Evolutionary conservation across 192 early-diverging fungal genomes (phyloP).

Genomic region (Coemansia sp.): DNA sequence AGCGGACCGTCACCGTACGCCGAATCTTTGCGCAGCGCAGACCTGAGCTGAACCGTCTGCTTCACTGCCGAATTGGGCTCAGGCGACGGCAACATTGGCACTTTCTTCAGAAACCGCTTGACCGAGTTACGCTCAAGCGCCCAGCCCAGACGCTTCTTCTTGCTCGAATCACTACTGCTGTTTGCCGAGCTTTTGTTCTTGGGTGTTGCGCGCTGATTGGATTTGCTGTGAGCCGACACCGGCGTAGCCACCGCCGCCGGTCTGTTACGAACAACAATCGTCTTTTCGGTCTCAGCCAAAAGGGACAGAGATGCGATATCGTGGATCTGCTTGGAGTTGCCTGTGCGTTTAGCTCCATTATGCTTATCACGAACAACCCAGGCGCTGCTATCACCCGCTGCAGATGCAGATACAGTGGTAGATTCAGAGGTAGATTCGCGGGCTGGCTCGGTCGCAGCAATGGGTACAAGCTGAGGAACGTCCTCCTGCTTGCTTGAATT

Average conservation of each 20-base stretch:
- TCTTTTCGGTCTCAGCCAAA: slow-evolving; percentile 20
- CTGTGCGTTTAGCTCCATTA: background rate
- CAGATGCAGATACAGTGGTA: background rate
- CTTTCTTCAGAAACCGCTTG: slow-evolving; percentile 51
- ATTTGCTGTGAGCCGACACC: background rate
- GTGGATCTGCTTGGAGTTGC: slow-evolving; percentile 4
- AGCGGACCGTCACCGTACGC: slow-evolving; percentile 24
- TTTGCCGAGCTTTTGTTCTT: background rate
- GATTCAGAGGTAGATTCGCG: background rate
- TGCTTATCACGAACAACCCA: slow-evolving; percentile 21
- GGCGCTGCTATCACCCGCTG: background rate
- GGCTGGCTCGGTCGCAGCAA: slow-evolving; percentile 1
- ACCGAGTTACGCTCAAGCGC: slow-evolving; percentile 48
- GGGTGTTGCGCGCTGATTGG: background rate
- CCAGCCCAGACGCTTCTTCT: slow-evolving; percentile 44
- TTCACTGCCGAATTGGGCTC: slow-evolving; percentile 8
- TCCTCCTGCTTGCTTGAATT: slow-evolving; percentile 2
- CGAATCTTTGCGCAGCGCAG: slow-evolving; percentile 50
- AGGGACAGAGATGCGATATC: slow-evolving; percentile 13
- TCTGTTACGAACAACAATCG: slow-evolving; percentile 25
- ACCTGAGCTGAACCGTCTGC: slow-evolving; percentile 20
- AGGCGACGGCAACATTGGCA: slow-evolving; percentile 41
- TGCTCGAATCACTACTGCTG: background rate
- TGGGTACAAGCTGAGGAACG: slow-evolving; percentile 26
- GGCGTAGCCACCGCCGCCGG: background rate